Evolutionary conservation across 768 basidiomycete genomes (phyloP).

Genomic region (Rhizopogon salebrosus): DNA sequence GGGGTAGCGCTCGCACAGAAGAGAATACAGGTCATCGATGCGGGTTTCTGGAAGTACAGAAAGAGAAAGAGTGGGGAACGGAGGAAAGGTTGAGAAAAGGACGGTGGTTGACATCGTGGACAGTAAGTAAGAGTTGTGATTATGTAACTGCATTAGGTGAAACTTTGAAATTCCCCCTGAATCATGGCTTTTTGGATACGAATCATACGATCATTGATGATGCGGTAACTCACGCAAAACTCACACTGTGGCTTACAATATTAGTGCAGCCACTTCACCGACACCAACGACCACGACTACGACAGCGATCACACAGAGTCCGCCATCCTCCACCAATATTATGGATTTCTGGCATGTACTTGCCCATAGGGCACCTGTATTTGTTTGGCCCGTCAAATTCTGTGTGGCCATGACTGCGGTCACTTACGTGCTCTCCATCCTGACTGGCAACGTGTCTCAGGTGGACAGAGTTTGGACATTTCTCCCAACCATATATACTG

Average conservation of each 20-base stretch:
- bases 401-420: constrained; percentile 41
- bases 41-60: constrained; percentile 36
- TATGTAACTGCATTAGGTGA: background rate
- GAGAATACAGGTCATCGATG: constrained; percentile 35
- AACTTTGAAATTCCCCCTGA: background rate
- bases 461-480: constrained; percentile 84
- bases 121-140: background rate
- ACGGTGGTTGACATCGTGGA: constrained; percentile 43
- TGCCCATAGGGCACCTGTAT: constrained; percentile 24
- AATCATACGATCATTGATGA: no score
- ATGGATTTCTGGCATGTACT: constrained; percentile 13
- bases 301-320: background rate
- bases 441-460: constrained; percentile 80
- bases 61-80: constrained; percentile 53
- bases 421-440: constrained; percentile 55
- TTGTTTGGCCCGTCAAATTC: constrained; percentile 62
- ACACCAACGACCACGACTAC: background rate
- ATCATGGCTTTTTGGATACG: no score
- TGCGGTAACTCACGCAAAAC: no score
- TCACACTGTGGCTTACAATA: no score
- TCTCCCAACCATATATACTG: constrained; percentile 75
- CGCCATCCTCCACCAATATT: constrained; percentile 1
- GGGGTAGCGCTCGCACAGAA: constrained; percentile 43
- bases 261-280: background rate
- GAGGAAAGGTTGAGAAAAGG: constrained; percentile 56